phyloP scores from a whole-genome alignment of 202 grass and related monocot species.

The Eragrostis tef region DNA sequence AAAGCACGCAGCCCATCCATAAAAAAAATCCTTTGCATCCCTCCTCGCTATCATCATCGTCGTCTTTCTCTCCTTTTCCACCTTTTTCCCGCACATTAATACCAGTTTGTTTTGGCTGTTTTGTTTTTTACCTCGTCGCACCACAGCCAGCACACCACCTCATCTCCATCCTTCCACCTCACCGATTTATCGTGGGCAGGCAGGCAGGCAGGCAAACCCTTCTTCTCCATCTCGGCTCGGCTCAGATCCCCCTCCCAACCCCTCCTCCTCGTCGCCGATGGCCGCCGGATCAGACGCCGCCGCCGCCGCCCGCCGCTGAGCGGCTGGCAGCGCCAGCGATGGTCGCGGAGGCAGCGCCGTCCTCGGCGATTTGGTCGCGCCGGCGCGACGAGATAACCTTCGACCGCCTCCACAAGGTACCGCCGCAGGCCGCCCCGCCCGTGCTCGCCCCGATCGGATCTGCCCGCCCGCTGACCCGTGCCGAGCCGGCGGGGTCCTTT shows the following conservation, averaged over 20 bases:
- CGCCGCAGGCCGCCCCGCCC: background rate
- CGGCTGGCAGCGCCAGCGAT: conserved; percentile 8
- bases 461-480: conserved; percentile 25
- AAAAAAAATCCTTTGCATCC: too few relatives aligned
- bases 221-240: background rate
- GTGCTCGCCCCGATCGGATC: conserved; percentile 49
- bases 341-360: conserved; percentile 40
- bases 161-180: conserved; percentile 35
- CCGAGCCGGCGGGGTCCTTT: background rate
- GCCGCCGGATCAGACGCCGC: background rate
- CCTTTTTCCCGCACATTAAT: conserved; percentile 14
- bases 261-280: conserved; percentile 23
- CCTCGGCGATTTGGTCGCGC: conserved; percentile 75
- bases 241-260: conserved; percentile 41
- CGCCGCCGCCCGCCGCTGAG: conserved; percentile 32
- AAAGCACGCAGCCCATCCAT: too few relatives aligned
- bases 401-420: conserved; percentile 87
- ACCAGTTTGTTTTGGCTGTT: background rate
- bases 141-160: conserved; percentile 21
- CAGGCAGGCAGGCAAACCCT: background rate
- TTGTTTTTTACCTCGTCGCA: conserved; percentile 9
- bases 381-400: conserved; percentile 74
- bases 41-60: background rate
- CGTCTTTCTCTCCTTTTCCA: background rate
- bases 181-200: conserved; percentile 4